phyloP scores from a whole-genome alignment of 768 basidiomycete genomes.

The Kwoniella sp. region DNA sequence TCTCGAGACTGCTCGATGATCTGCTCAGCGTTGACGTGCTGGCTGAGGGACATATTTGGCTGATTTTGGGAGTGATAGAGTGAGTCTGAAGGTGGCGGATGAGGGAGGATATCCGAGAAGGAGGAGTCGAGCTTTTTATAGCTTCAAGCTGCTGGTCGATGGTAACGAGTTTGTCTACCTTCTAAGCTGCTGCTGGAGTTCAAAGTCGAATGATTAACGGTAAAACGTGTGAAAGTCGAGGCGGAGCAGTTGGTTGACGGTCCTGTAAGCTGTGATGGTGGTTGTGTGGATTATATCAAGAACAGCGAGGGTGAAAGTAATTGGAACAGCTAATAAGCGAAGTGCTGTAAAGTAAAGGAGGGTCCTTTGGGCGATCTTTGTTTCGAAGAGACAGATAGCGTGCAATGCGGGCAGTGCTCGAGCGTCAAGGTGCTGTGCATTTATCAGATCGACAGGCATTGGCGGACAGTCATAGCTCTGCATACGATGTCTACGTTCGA shows the following conservation, averaged over 20 bases:
- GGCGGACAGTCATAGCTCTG: too few relatives aligned
- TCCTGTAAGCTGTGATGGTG: neutral
- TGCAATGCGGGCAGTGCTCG: neutral
- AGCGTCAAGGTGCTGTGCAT: too few relatives aligned
- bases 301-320: too few relatives aligned
- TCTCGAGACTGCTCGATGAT: constrained; percentile 62
- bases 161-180: neutral
- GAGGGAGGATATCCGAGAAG: neutral
- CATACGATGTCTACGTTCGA: too few relatives aligned
- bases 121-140: neutral
- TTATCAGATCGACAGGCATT: too few relatives aligned
- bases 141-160: neutral
- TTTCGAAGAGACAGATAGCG: neutral
- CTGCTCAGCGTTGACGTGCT: constrained; percentile 65
- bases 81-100: too few relatives aligned
- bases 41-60: constrained; percentile 44
- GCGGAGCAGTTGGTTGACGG: neutral
- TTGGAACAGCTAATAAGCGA: neutral
- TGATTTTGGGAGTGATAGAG: constrained; percentile 4
- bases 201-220: too few relatives aligned
- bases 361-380: constrained; percentile 3
- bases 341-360: neutral
- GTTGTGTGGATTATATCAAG: neutral
- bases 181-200: neutral
- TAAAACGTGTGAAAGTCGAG: neutral